Evolutionary conservation across 192 early-diverging fungal species (phyloP).

Genomic region (Linnemannia hyalina): DNA sequence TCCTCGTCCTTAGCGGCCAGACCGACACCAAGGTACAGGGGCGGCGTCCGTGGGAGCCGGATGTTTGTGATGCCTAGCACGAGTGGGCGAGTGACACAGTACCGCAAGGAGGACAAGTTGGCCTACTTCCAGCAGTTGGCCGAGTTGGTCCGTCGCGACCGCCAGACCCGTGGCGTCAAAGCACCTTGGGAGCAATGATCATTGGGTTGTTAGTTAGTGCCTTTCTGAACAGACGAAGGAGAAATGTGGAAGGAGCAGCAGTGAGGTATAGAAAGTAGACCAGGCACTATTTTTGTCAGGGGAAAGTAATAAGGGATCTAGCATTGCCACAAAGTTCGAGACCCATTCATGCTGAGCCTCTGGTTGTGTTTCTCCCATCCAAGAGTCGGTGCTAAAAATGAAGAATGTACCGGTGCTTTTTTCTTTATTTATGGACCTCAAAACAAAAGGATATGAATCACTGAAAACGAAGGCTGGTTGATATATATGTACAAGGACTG

Average conservation of each 20-base stretch:
- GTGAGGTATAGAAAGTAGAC: background rate
- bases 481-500: background rate
- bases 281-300: background rate
- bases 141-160: slow-evolving; percentile 42
- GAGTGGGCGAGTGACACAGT: slow-evolving; percentile 75
- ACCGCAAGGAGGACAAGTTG: slow-evolving; percentile 73
- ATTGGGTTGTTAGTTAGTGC: background rate
- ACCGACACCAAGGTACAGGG: background rate
- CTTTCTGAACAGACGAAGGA: background rate
- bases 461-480: background rate
- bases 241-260: background rate
- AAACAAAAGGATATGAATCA: background rate
- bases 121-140: slow-evolving; percentile 59
- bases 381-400: background rate
- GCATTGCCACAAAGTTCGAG: background rate
- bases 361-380: too few species aligned
- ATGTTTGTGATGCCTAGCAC: slow-evolving; percentile 81
- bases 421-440: background rate
- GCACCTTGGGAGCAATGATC: slow-evolving; percentile 11
- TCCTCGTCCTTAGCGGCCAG: background rate
- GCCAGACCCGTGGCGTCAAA: slow-evolving; percentile 36
- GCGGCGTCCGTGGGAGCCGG: slow-evolving; percentile 36
- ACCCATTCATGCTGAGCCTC: too few species aligned
- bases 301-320: background rate
- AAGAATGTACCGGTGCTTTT: background rate